Conservation (phyloP, 1,284 basidiomycete genomes). For the Microbotryum intermedium region DNA sequence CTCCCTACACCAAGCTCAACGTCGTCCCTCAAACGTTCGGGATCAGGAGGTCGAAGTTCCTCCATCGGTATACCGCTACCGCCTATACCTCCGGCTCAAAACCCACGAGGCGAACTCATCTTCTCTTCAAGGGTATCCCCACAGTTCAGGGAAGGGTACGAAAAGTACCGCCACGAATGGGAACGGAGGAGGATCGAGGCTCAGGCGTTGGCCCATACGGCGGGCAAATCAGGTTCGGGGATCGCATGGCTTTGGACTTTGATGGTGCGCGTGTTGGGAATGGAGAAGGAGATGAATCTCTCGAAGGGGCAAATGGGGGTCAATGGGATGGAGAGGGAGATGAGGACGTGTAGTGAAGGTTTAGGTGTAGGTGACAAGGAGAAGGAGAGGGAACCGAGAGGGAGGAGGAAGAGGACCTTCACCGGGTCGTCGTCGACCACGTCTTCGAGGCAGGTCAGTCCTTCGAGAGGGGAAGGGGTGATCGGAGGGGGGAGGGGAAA, state of each 20-base stretch:
- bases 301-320: background rate
- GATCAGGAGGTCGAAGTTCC: conserved; percentile 6
- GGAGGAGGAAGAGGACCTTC: background rate
- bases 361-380: background rate
- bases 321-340: background rate
- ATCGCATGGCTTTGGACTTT: background rate
- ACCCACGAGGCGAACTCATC: conserved; percentile 91
- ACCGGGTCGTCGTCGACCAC: background rate
- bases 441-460: background rate
- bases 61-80: conserved; percentile 50
- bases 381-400: background rate
- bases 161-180: conserved; percentile 83
- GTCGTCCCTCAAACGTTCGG: conserved; percentile 33
- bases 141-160: conserved; percentile 80
- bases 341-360: background rate
- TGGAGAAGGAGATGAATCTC: background rate
- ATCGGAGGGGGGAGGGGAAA: too few relatives aligned
- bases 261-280: background rate
- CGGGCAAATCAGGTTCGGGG: background rate
- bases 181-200: conserved; percentile 48
- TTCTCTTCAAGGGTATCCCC: conserved; percentile 81
- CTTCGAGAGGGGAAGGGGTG: too few relatives aligned
- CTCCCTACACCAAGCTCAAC: conserved; percentile 33
- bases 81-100: conserved; percentile 75
- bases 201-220: background rate